Percentiles rank a stretch among this genome's conserved stretches.
Conservation (phyloP, 2,329 filamentous ascomycete genomes). For the Botrytis elliptica region DNA sequence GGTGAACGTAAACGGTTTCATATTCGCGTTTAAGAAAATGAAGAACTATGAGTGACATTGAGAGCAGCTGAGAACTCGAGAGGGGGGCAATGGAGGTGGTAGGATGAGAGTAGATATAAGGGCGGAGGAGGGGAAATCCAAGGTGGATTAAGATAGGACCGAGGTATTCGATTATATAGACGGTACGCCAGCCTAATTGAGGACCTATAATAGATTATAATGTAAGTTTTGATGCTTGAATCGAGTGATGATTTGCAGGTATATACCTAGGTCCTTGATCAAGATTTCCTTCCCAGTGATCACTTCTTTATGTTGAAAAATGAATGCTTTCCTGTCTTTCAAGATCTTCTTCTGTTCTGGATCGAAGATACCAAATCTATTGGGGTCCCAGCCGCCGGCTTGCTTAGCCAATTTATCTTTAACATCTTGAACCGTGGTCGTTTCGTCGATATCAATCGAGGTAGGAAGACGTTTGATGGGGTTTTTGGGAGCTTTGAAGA, state of each 20-base stretch:
- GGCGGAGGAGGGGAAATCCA: constrained; percentile 66
- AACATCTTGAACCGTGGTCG: constrained; percentile 57
- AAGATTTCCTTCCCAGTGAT: constrained; percentile 59
- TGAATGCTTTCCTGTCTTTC: constrained; percentile 58
- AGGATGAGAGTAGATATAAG: constrained; percentile 63
- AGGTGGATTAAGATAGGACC: constrained; percentile 88
- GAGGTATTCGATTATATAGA: constrained; percentile 93
- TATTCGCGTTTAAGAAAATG: constrained; percentile 96
- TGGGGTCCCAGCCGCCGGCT: constrained; percentile 53
- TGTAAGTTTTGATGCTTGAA: neutral
- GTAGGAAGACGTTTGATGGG: constrained; percentile 51
- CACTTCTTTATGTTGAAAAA: constrained; percentile 51
- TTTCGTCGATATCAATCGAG: constrained; percentile 47
- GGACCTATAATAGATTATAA: constrained; percentile 54
- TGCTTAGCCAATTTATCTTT: constrained; percentile 55
- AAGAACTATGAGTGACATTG: constrained; percentile 68
- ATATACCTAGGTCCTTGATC: constrained; percentile 88
- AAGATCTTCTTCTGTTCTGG: constrained; percentile 60
- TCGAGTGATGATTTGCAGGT: neutral
- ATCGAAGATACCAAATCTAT: constrained; percentile 63
- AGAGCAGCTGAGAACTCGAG: constrained; percentile 68
- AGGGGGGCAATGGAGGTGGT: constrained; percentile 49
- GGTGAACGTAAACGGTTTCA: constrained; percentile 92
- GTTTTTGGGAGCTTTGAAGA: constrained; percentile 33
- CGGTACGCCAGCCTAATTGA: constrained; percentile 88